Evolutionary conservation across 176 grass and related monocot genomes (phyloP), one percentile per base, ranked within the genome.

Genomic region (Bonia amplexicaulis): DNA sequence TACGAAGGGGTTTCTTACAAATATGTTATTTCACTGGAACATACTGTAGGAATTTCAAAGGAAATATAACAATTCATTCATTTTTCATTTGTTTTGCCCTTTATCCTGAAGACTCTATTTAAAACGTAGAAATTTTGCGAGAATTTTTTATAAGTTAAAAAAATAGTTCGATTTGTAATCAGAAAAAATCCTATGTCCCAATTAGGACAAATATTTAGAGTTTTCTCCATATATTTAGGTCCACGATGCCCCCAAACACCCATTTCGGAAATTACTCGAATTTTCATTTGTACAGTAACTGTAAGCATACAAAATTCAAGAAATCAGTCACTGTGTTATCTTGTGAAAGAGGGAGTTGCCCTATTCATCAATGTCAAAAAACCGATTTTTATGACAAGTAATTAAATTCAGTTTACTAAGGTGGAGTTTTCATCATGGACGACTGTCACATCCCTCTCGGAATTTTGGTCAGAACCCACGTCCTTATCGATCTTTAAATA

Each of bases 61-160:
- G 15, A 66, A 66, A 64, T 29, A 5, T 13, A 22, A 13, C 9
- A 12, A 42, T 11, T 66, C 7, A 19, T 19, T 12, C 23, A n/a
- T 6, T 69, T 5, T 10, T 1, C 6, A 9, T 57, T 57, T 52
- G 14, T 17, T 57, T 57, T 57, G 2, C 19, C 2, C 9, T 57
- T 57, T 0, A 57, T 57, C 19, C 20, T 9, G 22, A 57, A 9
- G 53, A 0, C 16, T 5, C 13, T 3, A 3, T 9, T 22, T 57
- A 0, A 2, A 22, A 22, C 0, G 0, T 0, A 7, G 2, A 1
- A 7, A 6, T 54, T 57, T 57, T 20, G 22, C 19, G 9, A 3
- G 0, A 57, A 22, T 57, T 57, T 20, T 33, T 2, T 33, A 33
- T 33, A 33, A 33, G 31, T 33, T 33, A 33, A 33, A 33, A 33